Evolutionary conservation across 208 protist species (phyloP).

Genomic region (Leishmania martiniquensis): DNA sequence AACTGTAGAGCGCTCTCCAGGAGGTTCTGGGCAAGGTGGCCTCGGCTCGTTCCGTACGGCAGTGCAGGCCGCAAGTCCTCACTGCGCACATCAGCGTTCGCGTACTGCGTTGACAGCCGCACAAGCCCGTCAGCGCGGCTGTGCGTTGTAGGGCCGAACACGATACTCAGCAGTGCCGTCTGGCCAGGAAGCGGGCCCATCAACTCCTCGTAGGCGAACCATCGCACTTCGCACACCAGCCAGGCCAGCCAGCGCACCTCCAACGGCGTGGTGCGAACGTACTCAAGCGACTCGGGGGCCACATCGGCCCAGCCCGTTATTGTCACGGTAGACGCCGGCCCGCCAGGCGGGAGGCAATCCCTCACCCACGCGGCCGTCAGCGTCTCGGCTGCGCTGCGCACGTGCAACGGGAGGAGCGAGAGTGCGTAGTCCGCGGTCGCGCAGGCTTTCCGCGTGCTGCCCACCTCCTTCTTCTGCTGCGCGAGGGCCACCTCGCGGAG

Average conservation of each 20-base stretch:
- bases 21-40: slow-evolving; percentile 26
- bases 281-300: slow-evolving; percentile 9
- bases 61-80: slow-evolving; percentile 25
- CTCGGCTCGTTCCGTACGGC: slow-evolving; percentile 11
- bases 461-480: not conserved
- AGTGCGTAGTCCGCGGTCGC: slow-evolving; percentile 27
- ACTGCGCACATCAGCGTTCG: slow-evolving; percentile 16
- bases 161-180: slow-evolving; percentile 9
- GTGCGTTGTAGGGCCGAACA: slow-evolving; percentile 11
- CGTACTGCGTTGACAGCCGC: slow-evolving; percentile 28
- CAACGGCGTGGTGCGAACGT: slow-evolving; percentile 13
- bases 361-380: slow-evolving; percentile 22
- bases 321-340: not conserved
- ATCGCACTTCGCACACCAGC: slow-evolving; percentile 27
- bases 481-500: slow-evolving; percentile 23
- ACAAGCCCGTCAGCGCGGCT: slow-evolving; percentile 23
- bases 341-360: slow-evolving; percentile 19
- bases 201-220: slow-evolving; percentile 29
- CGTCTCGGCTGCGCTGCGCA: slow-evolving; percentile 15
- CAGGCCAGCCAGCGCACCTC: slow-evolving; percentile 31
- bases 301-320: slow-evolving; percentile 13
- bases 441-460: slow-evolving; percentile 4
- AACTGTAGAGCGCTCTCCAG: slow-evolving; percentile 33
- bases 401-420: slow-evolving; percentile 16
- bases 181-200: slow-evolving; percentile 9